phyloP scores from a whole-genome alignment of 208 protist species.

The Endotrypanum monterogeii region DNA sequence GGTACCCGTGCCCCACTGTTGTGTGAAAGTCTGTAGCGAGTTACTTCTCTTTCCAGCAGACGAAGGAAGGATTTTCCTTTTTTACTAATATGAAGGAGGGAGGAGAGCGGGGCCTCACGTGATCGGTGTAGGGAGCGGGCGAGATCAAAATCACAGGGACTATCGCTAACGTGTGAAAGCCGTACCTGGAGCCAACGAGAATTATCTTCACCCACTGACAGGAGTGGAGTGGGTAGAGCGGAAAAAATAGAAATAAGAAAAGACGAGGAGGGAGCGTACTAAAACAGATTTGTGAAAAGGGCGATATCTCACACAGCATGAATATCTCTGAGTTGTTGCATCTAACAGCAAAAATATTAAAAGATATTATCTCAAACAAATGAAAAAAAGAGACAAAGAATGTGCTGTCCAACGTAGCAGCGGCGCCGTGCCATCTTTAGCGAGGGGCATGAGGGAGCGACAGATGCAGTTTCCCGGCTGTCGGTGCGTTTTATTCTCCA shows the following conservation, averaged over 20 bases:
- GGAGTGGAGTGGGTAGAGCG: background rate
- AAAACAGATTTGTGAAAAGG: no score
- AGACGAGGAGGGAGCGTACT: background rate
- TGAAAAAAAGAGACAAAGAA: no score
- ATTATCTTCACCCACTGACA: background rate
- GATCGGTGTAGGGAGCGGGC: background rate
- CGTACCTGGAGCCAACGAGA: background rate
- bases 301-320: no score
- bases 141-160: background rate
- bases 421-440: no score
- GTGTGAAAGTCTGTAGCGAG: background rate
- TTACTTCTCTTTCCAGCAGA: background rate
- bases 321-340: no score
- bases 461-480: no score
- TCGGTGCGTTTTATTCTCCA: no score
- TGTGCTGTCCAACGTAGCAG: no score
- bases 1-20: background rate
- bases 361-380: no score
- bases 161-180: background rate
- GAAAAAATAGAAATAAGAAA: background rate
- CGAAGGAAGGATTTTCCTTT: background rate
- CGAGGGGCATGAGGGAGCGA: no score
- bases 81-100: no score
- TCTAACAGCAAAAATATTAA: no score
- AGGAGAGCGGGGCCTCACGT: background rate